Conservation (phyloP, 1,284 basidiomycete genomes). For the Kwoniella shivajii region DNA sequence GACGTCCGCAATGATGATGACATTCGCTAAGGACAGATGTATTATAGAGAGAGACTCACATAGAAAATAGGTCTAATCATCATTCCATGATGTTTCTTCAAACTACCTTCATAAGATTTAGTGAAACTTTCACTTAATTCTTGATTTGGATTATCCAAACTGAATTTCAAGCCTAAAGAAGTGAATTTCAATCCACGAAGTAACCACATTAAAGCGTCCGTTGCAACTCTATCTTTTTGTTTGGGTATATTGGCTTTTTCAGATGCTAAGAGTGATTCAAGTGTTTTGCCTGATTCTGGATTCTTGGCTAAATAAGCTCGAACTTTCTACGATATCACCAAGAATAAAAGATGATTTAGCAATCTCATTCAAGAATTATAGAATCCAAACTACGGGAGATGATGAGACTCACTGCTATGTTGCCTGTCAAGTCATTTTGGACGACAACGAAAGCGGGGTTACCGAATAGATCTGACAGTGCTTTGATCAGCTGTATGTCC, state of each 20-base stretch:
- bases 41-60: no score
- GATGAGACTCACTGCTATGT: slow-evolving; percentile 73
- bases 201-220: slow-evolving; percentile 92
- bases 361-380: not conserved
- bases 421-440: slow-evolving; percentile 85
- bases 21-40: no score
- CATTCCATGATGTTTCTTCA: slow-evolving; percentile 87
- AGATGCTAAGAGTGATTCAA: slow-evolving; percentile 81
- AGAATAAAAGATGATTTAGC: not conserved
- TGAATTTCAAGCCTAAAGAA: slow-evolving; percentile 71
- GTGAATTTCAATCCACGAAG: slow-evolving; percentile 90
- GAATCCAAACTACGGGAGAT: not conserved
- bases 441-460: slow-evolving; percentile 84
- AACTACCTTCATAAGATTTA: slow-evolving; percentile 76
- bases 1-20: no score
- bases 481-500: not conserved
- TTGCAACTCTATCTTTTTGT: slow-evolving; percentile 78
- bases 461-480: slow-evolving; percentile 77
- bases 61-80: slow-evolving; percentile 81
- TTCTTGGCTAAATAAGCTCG: slow-evolving; percentile 69
- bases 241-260: slow-evolving; percentile 64
- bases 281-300: slow-evolving; percentile 69
- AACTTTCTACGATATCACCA: slow-evolving; percentile 71
- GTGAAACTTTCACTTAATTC: slow-evolving; percentile 79
- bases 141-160: slow-evolving; percentile 67